A percentile compares a stretch with the other conserved stretches of the same genome.
Evolutionary conservation across 2,329 filamentous ascomycete species (phyloP).

Genomic region (Clonostachys sp.): DNA sequence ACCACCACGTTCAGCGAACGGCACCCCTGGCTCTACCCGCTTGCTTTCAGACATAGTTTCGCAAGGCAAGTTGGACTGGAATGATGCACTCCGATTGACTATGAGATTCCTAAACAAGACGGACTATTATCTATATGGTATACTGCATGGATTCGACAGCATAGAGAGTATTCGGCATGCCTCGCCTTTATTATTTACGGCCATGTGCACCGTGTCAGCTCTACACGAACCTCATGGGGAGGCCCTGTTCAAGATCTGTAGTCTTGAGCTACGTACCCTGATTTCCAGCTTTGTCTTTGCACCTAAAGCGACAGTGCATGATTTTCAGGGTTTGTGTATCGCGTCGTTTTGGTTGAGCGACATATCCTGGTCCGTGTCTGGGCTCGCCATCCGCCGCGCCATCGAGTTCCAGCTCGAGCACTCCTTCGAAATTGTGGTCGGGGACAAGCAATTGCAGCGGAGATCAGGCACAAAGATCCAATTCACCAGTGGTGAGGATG

Average conservation of each 20-base stretch:
- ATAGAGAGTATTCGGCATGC: slow-evolving; percentile 46
- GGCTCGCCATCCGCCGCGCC: slow-evolving; percentile 43
- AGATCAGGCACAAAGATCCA: too few relatives aligned
- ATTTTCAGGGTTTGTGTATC: slow-evolving; percentile 36
- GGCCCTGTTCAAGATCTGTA: slow-evolving; percentile 43
- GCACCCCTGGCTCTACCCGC: too few relatives aligned
- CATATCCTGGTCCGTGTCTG: slow-evolving; percentile 57
- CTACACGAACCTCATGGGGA: slow-evolving; percentile 49
- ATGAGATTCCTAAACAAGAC: not conserved
- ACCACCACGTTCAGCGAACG: too few relatives aligned
- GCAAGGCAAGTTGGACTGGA: too few relatives aligned
- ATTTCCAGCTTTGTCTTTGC: slow-evolving; percentile 55
- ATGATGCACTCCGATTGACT: too few relatives aligned
- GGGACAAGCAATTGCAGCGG: too few relatives aligned
- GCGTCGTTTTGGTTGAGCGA: slow-evolving; percentile 61
- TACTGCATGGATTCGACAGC: slow-evolving; percentile 43
- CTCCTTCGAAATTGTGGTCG: too few relatives aligned
- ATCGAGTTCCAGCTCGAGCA: slow-evolving; percentile 29
- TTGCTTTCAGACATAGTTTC: too few relatives aligned
- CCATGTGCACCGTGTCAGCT: slow-evolving; percentile 52
- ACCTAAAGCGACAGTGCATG: too few relatives aligned
- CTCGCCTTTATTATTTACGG: slow-evolving; percentile 49
- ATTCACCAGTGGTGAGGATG: slow-evolving; percentile 26
- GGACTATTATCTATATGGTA: slow-evolving; percentile 39
- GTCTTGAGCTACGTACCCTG: slow-evolving; percentile 47